Evolutionary conservation across 805 yeast species (phyloP).

Genomic region (Geotrichum ghanense): DNA sequence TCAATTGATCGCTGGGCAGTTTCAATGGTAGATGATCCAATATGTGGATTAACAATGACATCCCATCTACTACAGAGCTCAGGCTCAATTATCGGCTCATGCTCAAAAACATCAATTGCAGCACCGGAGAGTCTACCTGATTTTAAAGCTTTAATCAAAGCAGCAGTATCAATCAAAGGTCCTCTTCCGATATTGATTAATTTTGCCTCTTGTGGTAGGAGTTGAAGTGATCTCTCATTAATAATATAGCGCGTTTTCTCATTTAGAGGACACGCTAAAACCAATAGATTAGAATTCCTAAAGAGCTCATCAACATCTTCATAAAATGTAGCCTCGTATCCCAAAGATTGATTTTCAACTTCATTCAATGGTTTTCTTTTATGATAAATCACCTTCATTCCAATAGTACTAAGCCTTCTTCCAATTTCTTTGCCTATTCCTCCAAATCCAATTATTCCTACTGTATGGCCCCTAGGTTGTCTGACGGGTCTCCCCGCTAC

Average conservation of each 20-base stretch:
- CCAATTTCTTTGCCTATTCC: slow-evolving; percentile 61
- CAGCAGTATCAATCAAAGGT: slow-evolving; percentile 53
- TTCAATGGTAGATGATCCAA: slow-evolving; percentile 49
- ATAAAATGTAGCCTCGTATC: slow-evolving; percentile 36
- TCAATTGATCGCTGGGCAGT: slow-evolving; percentile 24
- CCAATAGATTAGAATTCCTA: slow-evolving; percentile 41
- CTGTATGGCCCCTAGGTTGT: slow-evolving; percentile 47
- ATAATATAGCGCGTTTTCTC: slow-evolving; percentile 46
- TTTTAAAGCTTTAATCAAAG: slow-evolving; percentile 46
- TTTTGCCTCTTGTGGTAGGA: slow-evolving; percentile 43
- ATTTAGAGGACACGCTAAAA: slow-evolving; percentile 57
- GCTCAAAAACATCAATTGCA: slow-evolving; percentile 61
- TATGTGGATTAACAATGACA: slow-evolving; percentile 60
- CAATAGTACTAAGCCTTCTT: slow-evolving; percentile 40
- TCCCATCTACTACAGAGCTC: slow-evolving; percentile 46
- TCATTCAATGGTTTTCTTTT: slow-evolving; percentile 38
- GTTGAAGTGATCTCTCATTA: slow-evolving; percentile 34
- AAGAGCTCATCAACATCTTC: slow-evolving; percentile 33
- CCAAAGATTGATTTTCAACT: slow-evolving; percentile 30
- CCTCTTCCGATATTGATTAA: slow-evolving; percentile 74
- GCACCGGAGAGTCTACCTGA: slow-evolving; percentile 50
- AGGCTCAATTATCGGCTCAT: slow-evolving; percentile 47
- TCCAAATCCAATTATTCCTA: slow-evolving; percentile 64
- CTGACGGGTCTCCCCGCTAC: slow-evolving; percentile 37
- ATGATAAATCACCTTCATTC: slow-evolving; percentile 53